Evolutionary conservation across 2,329 filamentous ascomycete genomes (phyloP).

Genomic region (Xylariales sp.): DNA sequence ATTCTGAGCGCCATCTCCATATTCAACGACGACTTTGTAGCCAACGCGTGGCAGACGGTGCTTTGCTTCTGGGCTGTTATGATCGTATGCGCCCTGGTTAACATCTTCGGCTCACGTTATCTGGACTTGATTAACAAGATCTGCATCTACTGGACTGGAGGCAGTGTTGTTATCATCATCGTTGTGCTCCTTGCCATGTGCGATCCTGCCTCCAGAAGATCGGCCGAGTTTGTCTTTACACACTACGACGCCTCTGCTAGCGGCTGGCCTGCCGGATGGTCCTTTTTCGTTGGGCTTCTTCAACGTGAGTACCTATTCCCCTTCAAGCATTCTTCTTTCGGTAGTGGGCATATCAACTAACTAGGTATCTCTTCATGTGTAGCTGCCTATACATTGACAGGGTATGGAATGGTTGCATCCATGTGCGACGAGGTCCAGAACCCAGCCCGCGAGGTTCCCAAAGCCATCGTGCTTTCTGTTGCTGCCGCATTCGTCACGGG

Average conservation of each 20-base stretch:
- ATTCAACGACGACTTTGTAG: constrained; percentile 64
- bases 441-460: constrained; percentile 64
- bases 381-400: constrained; percentile 56
- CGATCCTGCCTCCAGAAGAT: constrained; percentile 50
- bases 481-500: constrained; percentile 50
- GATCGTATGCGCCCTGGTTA: constrained; percentile 58
- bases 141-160: constrained; percentile 68
- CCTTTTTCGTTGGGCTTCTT: constrained; percentile 67
- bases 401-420: constrained; percentile 67
- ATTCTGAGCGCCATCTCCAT: constrained; percentile 65
- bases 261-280: constrained; percentile 67
- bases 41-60: constrained; percentile 66
- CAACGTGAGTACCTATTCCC: too few relatives aligned
- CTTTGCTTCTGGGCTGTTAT: constrained; percentile 70
- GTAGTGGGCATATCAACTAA: too few relatives aligned
- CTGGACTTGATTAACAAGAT: constrained; percentile 68
- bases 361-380: too few relatives aligned
- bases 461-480: constrained; percentile 66
- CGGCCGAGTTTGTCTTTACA: constrained; percentile 60
- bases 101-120: constrained; percentile 56
- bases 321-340: too few relatives aligned
- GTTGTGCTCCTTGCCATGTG: constrained; percentile 56
- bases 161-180: constrained; percentile 49
- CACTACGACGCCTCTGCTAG: constrained; percentile 63
- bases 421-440: constrained; percentile 72